Conservation (phyloP, 2,329 filamentous ascomycete genomes). For the Arachnopeziza araneosa region DNA sequence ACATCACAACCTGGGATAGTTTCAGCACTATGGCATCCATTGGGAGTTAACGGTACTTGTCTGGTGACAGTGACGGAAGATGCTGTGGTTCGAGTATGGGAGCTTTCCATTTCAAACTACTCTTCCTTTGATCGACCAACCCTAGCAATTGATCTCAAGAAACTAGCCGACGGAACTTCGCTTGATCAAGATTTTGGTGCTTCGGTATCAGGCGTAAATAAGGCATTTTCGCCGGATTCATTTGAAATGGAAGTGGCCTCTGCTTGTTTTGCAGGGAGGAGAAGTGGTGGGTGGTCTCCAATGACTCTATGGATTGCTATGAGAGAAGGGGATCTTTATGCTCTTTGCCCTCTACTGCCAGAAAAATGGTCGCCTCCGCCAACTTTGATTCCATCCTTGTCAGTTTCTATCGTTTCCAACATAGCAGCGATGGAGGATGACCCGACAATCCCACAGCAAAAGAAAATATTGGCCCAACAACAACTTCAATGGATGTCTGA, state of each 20-base stretch:
- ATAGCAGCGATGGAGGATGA: constrained; percentile 58
- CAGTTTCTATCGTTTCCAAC: constrained; percentile 75
- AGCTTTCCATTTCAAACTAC: constrained; percentile 74
- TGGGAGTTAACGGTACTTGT: constrained; percentile 75
- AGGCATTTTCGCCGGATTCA: constrained; percentile 80
- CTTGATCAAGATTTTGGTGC: constrained; percentile 79
- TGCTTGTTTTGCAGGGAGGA: constrained; percentile 66
- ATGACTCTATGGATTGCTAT: constrained; percentile 99
- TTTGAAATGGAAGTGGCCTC: constrained; percentile 93
- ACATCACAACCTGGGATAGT: constrained; percentile 76
- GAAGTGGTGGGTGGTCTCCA: constrained; percentile 80
- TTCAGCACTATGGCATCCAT: constrained; percentile 85
- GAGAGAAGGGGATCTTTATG: constrained; percentile 87
- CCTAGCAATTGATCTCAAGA: constrained; percentile 81
- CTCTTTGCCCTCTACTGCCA: constrained; percentile 83
- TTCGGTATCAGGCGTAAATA: constrained; percentile 66
- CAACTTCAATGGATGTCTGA: constrained; percentile 65
- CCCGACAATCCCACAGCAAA: constrained; percentile 43
- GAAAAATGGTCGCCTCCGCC: constrained; percentile 76
- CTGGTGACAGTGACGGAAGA: constrained; percentile 86
- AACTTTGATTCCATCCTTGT: constrained; percentile 74
- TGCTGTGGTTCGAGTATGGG: constrained; percentile 85
- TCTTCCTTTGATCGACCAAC: constrained; percentile 83
- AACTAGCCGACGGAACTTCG: constrained; percentile 77
- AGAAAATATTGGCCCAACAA: constrained; percentile 55